phyloP scores from a whole-genome alignment of 805 yeast species.

The Grigorovia jiainica region DNA sequence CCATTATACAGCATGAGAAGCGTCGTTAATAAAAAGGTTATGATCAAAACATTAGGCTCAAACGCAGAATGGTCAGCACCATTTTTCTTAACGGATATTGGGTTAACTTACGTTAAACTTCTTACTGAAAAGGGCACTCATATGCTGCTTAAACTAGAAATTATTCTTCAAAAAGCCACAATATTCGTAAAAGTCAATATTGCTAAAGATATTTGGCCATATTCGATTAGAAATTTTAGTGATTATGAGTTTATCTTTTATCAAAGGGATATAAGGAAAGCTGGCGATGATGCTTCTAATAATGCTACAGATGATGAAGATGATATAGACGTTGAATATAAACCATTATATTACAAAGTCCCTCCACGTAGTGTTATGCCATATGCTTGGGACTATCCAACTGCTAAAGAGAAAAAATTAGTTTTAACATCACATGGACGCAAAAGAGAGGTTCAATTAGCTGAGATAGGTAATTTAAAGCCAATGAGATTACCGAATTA shows the following conservation, averaged over 20 bases:
- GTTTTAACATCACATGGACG: conserved; percentile 61
- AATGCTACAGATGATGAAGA: conserved; percentile 56
- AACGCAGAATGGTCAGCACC: conserved; percentile 79
- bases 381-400: conserved; percentile 95
- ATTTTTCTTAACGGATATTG: conserved; percentile 73
- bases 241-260: conserved; percentile 78
- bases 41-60: conserved; percentile 47
- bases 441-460: conserved; percentile 72
- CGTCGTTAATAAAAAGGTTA: conserved; percentile 47
- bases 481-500: conserved; percentile 70
- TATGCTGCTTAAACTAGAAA: conserved; percentile 58
- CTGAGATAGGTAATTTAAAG: conserved; percentile 84
- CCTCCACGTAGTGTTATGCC: conserved; percentile 96
- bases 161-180: conserved; percentile 71
- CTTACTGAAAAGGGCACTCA: conserved; percentile 57
- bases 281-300: conserved; percentile 18
- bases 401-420: conserved; percentile 75
- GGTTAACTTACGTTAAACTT: conserved; percentile 67
- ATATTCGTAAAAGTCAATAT: conserved; percentile 65
- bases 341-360: conserved; percentile 69
- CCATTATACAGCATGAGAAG: conserved; percentile 58
- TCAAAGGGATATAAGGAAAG: conserved; percentile 64
- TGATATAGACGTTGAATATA: conserved; percentile 46
- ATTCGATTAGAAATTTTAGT: conserved; percentile 80
- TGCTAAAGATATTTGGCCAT: conserved; percentile 85